Evolutionary conservation across 805 yeast genomes (phyloP), one percentile per base, ranked within the genome.

Genomic region (Candida nemodendra): DNA sequence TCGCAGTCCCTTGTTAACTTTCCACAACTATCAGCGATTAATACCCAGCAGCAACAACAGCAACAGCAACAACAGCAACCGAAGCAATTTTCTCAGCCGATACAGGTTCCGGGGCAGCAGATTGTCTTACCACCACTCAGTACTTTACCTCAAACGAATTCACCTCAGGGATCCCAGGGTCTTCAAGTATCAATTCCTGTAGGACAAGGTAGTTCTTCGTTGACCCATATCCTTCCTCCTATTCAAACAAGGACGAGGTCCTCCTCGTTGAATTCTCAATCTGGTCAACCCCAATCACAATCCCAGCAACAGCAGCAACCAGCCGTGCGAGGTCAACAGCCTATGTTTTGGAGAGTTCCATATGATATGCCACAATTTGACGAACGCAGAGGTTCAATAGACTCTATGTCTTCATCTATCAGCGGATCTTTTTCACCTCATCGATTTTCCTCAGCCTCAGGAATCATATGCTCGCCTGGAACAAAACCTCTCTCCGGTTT

Each of bases 331-430:
- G 26, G 30, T 16, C 41, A 28, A 8, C 61, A 51, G 33, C 57
- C 53, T 3, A 47, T 62, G 27, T 75, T 78, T 56, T 78, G 83
- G 83, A 78, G 75, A 49, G 82, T 76, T 4, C 82, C 82, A 5
- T 74, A 74, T 50, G 79, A 75, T 44, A 70, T 75, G 71, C 79
- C 81, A 0, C 46, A 39, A 12, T 43, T 47, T 17, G 42, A 44
- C 13, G 45, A 37, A 5, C 45, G 52, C 16, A 56, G 78, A 34
- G 65, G 68, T 3, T 74, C 80, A 1, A 56, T 72, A 4, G 81
- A 75, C 42, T 74, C 79, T 2, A 52, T 74, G 4, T 62, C 72
- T 27, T 74, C 80, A 0, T 67, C 71, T 12, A 65, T 72, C 23
- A 67, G 72, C 25, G 64, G 63, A 3, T 41, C 41, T 45, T 66